Percentiles rank a stretch among this genome's conserved stretches.
Conservation (phyloP, 192 early-diverging fungal species). For the Tieghemiomyces parasiticus region DNA sequence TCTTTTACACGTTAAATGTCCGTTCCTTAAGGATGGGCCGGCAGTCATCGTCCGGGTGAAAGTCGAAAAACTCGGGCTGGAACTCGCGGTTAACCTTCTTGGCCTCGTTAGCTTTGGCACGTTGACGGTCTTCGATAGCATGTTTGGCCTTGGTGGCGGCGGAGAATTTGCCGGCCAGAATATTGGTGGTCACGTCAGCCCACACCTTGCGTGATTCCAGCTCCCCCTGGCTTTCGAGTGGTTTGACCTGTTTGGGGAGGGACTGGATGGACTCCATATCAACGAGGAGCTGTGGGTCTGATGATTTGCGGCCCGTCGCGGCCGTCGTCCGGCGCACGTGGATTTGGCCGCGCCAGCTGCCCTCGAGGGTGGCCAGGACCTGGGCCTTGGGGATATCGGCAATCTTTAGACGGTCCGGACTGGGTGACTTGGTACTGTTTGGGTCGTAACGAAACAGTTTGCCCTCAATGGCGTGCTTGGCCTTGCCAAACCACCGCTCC, state of each 20-base stretch:
- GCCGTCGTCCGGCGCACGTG: slow-evolving; percentile 14
- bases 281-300: slow-evolving; percentile 23
- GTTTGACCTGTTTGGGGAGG: slow-evolving; percentile 34
- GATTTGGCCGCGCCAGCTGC: slow-evolving; percentile 49
- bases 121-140: slow-evolving; percentile 48
- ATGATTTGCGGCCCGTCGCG: slow-evolving; percentile 5
- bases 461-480: slow-evolving; percentile 47
- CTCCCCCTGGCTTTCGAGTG: slow-evolving; percentile 39
- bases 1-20: slow-evolving; percentile 25
- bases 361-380: slow-evolving; percentile 39
- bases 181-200: slow-evolving; percentile 38
- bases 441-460: slow-evolving; percentile 49
- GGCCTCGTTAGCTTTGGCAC: slow-evolving; percentile 29
- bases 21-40: slow-evolving; percentile 27
- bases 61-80: slow-evolving; percentile 42
- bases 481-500: slow-evolving; percentile 53
- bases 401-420: slow-evolving; percentile 19
- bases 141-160: slow-evolving; percentile 50
- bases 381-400: slow-evolving; percentile 38
- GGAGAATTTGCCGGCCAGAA: slow-evolving; percentile 35
- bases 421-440: slow-evolving; percentile 14
- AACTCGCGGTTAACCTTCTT: slow-evolving; percentile 31
- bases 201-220: slow-evolving; percentile 49
- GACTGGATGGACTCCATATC: slow-evolving; percentile 33
- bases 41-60: slow-evolving; percentile 23